Percentiles rank a stretch among this genome's conserved stretches.
phyloP scores from a whole-genome alignment of 352 stramenopile genomes.

The Halophytophthora polymorphica region DNA sequence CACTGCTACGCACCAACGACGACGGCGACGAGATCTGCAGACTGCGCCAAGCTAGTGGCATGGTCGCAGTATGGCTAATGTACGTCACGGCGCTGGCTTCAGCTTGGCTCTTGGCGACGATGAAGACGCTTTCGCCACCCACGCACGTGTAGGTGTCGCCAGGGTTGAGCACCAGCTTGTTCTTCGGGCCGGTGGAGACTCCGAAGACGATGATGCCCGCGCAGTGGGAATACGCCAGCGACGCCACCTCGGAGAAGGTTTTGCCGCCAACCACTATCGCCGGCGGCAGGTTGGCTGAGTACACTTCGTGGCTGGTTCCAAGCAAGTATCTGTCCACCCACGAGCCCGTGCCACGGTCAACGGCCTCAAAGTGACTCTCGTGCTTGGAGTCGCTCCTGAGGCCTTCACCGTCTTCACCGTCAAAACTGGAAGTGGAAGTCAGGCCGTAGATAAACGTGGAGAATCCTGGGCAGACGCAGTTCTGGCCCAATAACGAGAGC shows the following conservation, averaged over 20 bases:
- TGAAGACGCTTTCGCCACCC: conserved; percentile 66
- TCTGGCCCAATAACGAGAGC: conserved; percentile 78
- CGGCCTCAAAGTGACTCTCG: conserved; percentile 15
- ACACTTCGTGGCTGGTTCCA: conserved; percentile 76
- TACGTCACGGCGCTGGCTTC: conserved; percentile 31
- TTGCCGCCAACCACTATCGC: conserved; percentile 51
- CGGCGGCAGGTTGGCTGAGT: conserved; percentile 64
- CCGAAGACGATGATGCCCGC: conserved; percentile 78
- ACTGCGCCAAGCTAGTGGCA: conserved; percentile 31
- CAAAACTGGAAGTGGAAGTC: conserved; percentile 75
- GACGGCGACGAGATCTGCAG: conserved; percentile 28
- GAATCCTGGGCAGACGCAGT: conserved; percentile 83
- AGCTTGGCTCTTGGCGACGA: conserved; percentile 59
- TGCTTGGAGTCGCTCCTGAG: conserved; percentile 27
- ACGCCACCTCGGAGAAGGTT: conserved; percentile 78
- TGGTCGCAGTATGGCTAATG: conserved; percentile 19
- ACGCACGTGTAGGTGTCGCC: conserved; percentile 70
- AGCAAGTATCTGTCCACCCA: conserved; percentile 78
- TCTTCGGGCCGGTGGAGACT: conserved; percentile 32
- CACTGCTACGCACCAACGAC: conserved; percentile 22
- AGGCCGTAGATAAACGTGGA: conserved; percentile 88
- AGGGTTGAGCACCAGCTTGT: conserved; percentile 74
- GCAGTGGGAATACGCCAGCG: conserved; percentile 73
- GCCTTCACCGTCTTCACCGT: conserved; percentile 39
- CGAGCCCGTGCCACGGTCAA: conserved; percentile 33